These are phyloP conservation scores for Linaria vulgaris DNA, from an alignment of 257 asterid genomes.

Conservation along the genomic window DNA sequence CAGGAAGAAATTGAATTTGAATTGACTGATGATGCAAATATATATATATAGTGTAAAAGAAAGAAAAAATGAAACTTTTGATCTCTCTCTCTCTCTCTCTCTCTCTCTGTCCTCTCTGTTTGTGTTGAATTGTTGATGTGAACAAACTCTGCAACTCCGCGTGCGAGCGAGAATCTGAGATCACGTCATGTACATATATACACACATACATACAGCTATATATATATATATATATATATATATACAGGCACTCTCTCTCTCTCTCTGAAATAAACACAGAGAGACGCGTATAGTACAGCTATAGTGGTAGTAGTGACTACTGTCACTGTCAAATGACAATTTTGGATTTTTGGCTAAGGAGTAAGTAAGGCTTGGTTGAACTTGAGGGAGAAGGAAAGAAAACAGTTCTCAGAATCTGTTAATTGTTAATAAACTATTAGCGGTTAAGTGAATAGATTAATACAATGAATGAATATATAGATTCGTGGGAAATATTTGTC, in stretches of 20 bases:
- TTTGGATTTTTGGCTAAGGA: slow-evolving; percentile 24
- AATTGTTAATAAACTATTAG: background rate
- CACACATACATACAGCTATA: background rate
- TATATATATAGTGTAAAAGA: background rate
- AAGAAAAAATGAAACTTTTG: slow-evolving; percentile 11
- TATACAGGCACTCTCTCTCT: slow-evolving; percentile 17
- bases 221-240: slow-evolving; percentile 3
- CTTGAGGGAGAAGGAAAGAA: background rate
- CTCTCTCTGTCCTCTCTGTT: no score
- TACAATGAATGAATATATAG: slow-evolving; percentile 23
- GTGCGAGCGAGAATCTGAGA: slow-evolving; percentile 39
- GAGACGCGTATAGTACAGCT: slow-evolving; percentile 13
- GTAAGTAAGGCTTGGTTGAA: background rate
- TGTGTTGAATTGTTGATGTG: slow-evolving; percentile 24
- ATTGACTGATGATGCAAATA: no score
- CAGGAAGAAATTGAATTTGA: no score
- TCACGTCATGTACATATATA: slow-evolving; percentile 26
- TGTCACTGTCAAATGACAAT: slow-evolving; percentile 22
- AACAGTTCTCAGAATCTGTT: no score
- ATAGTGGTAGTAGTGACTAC: slow-evolving; percentile 10
- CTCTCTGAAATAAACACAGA: slow-evolving; percentile 23
- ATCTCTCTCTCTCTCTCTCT: background rate
- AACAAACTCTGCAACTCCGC: slow-evolving; percentile 47
- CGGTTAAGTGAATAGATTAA: no score
- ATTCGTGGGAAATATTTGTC: slow-evolving; percentile 23